Evolutionary conservation across 345 rosid genomes (phyloP), one percentile per base, ranked within the genome.

Genomic region (Salix dunnii): DNA sequence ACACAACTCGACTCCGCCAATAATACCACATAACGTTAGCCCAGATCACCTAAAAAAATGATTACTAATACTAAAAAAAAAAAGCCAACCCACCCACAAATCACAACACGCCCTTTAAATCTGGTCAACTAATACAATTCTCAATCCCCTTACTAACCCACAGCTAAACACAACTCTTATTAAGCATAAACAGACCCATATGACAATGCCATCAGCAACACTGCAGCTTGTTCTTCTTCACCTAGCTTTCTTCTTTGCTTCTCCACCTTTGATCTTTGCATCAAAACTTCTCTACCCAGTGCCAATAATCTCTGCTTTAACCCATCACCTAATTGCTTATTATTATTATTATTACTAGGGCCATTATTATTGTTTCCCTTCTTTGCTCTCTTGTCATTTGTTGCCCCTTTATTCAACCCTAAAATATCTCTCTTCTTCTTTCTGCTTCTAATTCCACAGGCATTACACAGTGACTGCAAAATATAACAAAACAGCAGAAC

Each of bases 371-470:
- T 38, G 42, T 38, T 60, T 28, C 75, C 70, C 80, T 77, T 89
- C 48, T 78, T 87, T 42, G 85, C 55, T 76, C 90, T 93, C 73
- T 82, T 89, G 46, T 91, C 96, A 3, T 76, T 86, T 4, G 87
- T 13, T 25, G 74, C 73, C 74, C 70, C 82, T 40, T 88, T 90
- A 55, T 67, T 79, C 25, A 85, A 38, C 6, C 91, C 88, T 43
- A 87, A 40, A 55, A 84, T 81, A 2, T 87, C 88, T 33, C 99
- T 76, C 78, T 87, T 90, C 79, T 91, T 96, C 85, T 96, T 96
- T 86, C 94, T 87, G 89, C 96, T 96, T 73, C 94, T 89, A 83
- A 96, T 96, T 81, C 99, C 99, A 53, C 99, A 96, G 7, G 99
- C 99, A 82, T 95, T 95, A 69, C 99, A 95, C 2, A 95, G 79